These are phyloP conservation scores for Yamadazyma kanchanaburiensis DNA, from an alignment of 1,139 yeast species.

Conservation along the genomic window DNA sequence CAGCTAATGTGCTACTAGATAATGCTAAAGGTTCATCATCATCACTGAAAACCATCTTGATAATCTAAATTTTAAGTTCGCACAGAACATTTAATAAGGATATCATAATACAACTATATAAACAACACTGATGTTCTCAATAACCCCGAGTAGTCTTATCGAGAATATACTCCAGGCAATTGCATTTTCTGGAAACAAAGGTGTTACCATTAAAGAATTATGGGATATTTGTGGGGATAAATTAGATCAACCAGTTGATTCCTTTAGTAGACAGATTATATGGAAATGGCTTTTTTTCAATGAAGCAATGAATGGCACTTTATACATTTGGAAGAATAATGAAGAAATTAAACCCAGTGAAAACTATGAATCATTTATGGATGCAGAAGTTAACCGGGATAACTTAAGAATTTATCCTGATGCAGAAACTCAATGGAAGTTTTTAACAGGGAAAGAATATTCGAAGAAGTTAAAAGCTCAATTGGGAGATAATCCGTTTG, in stretches of 20 bases:
- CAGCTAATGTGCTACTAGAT: slow-evolving; percentile 73
- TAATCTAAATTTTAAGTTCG: background rate
- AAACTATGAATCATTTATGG: slow-evolving; percentile 18
- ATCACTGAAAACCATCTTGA: slow-evolving; percentile 2
- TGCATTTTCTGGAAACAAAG: slow-evolving; percentile 37
- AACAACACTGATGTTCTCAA: slow-evolving; percentile 15
- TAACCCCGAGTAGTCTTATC: slow-evolving; percentile 29
- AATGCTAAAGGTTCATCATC: slow-evolving; percentile 46
- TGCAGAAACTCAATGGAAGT: slow-evolving; percentile 39
- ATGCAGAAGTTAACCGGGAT: slow-evolving; percentile 14
- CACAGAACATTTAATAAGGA: background rate
- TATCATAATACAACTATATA: too few species aligned
- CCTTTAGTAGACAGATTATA: slow-evolving; percentile 33
- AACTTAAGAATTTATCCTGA: slow-evolving; percentile 28
- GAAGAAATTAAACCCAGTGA: slow-evolving; percentile 8
- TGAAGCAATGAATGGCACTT: slow-evolving; percentile 9
- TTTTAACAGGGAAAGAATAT: slow-evolving; percentile 35
- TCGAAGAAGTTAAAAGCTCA: slow-evolving; percentile 28
- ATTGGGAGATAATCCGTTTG: slow-evolving; percentile 42
- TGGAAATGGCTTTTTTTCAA: slow-evolving; percentile 41
- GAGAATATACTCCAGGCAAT: slow-evolving; percentile 24
- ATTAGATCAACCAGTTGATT: slow-evolving; percentile 23
- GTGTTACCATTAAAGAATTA: slow-evolving; percentile 25
- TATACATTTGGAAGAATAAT: slow-evolving; percentile 14
- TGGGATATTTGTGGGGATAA: slow-evolving; percentile 25